Conservation (phyloP, 768 basidiomycete genomes). For the Pilatotrama ljubarskyi region DNA sequence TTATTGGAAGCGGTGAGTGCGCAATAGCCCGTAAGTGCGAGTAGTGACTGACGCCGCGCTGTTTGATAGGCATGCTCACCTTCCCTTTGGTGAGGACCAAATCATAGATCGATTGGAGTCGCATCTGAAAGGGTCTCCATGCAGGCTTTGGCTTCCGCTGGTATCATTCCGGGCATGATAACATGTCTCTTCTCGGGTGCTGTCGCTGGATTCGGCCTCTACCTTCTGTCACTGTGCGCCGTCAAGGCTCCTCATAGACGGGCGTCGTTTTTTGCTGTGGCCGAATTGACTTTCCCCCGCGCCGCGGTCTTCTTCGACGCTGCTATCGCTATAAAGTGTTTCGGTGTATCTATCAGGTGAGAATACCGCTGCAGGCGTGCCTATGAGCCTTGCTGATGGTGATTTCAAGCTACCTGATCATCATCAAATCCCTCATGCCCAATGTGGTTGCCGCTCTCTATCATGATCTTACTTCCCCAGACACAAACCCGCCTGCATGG, state of each 20-base stretch:
- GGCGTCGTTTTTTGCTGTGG: constrained; percentile 81
- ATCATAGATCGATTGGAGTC: background rate
- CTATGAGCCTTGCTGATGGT: background rate
- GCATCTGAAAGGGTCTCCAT: background rate
- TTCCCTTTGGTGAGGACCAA: constrained; percentile 68
- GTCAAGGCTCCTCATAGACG: constrained; percentile 69
- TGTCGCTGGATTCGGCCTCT: constrained; percentile 82
- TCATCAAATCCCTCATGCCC: constrained; percentile 91
- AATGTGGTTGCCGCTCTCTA: constrained; percentile 84
- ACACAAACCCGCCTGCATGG: constrained; percentile 72
- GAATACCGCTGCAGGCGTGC: constrained; percentile 21
- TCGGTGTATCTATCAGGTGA: constrained; percentile 91
- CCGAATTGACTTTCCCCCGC: constrained; percentile 85
- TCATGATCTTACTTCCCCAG: constrained; percentile 68
- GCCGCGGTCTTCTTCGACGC: constrained; percentile 89
- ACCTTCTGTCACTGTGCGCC: constrained; percentile 85
- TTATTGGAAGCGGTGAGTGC: constrained; percentile 82
- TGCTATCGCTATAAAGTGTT: constrained; percentile 95
- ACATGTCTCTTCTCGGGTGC: constrained; percentile 82
- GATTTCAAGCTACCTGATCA: constrained; percentile 75
- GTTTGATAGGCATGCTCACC: constrained; percentile 73
- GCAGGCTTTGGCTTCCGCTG: constrained; percentile 88
- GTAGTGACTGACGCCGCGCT: background rate
- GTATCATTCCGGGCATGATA: constrained; percentile 85
- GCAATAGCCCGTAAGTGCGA: background rate